Conservation (phyloP, 2,329 filamentous ascomycete genomes). For the Periconia sp. region DNA sequence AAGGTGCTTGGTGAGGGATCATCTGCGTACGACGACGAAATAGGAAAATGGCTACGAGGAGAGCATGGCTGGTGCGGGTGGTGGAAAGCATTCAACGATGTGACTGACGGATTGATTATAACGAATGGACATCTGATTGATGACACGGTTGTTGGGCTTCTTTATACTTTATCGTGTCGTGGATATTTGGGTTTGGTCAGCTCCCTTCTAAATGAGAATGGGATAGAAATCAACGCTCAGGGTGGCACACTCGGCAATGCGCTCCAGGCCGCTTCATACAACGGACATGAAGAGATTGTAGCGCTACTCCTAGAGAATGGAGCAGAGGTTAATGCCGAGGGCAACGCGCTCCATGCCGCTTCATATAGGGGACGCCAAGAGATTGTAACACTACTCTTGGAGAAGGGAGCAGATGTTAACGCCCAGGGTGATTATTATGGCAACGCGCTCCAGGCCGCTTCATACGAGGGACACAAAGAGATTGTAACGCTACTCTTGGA, state of each 20-base stretch:
- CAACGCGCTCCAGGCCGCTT: background rate
- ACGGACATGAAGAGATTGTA: background rate
- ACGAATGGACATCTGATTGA: no score
- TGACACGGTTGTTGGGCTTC: background rate
- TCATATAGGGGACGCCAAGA: no score
- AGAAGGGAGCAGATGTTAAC: constrained; percentile 1
- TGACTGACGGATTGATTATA: no score
- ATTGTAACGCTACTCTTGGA: background rate
- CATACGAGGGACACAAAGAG: no score
- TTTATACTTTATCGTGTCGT: no score
- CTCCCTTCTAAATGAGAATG: no score
- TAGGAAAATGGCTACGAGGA: no score
- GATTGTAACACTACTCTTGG: background rate
- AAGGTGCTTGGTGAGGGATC: no score
- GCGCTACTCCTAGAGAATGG: background rate
- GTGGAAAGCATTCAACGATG: no score
- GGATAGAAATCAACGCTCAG: background rate
- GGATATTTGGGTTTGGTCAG: no score
- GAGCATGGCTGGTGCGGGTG: no score
- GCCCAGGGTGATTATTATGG: background rate
- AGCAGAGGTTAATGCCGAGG: constrained; percentile 1
- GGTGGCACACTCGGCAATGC: background rate
- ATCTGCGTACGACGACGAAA: no score
- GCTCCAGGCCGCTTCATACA: background rate
- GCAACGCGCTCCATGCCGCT: background rate